Evolutionary conservation across 208 protist genomes (phyloP), one percentile per base, ranked within the genome.

Genomic region (Acanthamoeba sp.): DNA sequence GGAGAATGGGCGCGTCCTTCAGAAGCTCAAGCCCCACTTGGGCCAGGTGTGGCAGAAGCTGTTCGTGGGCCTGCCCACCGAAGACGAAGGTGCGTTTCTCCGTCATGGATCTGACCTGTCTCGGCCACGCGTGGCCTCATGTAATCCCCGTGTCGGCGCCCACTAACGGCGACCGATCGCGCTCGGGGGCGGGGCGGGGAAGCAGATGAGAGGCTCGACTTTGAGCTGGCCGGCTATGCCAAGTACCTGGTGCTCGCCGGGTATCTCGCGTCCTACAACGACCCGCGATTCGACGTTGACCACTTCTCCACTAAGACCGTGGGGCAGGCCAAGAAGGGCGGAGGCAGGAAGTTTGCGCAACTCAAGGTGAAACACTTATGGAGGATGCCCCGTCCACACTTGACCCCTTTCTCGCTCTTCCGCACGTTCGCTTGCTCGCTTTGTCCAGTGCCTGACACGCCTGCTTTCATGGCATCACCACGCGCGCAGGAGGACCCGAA

Each of bases 231-330:
- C 4, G 73, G 38, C 10, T 45, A 84, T 52, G 73, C 73, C 40
- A 84, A 84, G 73, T 84, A 84, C 29, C 73, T 84, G 42, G 73
- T 84, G 27, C 73, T 84, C 22, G 73, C 73, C 22, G 73, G 73
- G 9, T 84, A 84, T 38, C 73, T 84, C 22, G 73, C 73, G n/a
- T 84, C 73, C 38, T 84, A 84, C 73, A 84, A 84, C 73, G 73
- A 84, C n/a, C 73, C 73, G 40, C 73, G 73, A n/a, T 52, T n/a
- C 73, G 73, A 84, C 73, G 42, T 84, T 9, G 73, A 84, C 73
- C 38, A 84, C 73, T 84, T 84, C 73, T 84, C 73, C 73, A 22
- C 69, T 9, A 22, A 34, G 27, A 84, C 34, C 7, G 73, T 84
- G 4, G 73, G 38, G 6, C 32, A 84, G 27, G 73, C 73, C 20